A percentile compares a stretch with the other conserved stretches of the same genome.
phyloP scores from a whole-genome alignment of 2,329 filamentous ascomycete genomes.

The Calonectria leucothoes region DNA sequence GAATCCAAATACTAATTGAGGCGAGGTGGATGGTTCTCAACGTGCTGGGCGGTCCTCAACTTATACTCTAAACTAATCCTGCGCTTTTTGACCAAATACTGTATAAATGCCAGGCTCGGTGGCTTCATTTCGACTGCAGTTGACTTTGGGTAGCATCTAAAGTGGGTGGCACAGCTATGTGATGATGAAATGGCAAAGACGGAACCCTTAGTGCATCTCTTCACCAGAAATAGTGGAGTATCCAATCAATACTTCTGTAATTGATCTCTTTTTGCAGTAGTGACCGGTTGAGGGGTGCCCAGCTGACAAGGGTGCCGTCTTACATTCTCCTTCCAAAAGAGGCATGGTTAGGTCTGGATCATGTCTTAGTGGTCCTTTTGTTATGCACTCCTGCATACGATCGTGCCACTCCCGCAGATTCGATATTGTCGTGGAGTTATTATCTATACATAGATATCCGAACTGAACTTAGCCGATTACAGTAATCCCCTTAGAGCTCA shows the following conservation, averaged over 20 bases:
- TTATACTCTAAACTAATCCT: neutral
- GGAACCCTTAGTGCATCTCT: neutral
- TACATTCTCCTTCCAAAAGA: slow-evolving; percentile 9
- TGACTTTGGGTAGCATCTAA: slow-evolving; percentile 12
- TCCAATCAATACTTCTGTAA: neutral
- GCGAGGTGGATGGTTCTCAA: neutral
- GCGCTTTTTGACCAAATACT: neutral
- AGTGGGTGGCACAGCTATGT: neutral
- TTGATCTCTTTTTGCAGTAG: neutral
- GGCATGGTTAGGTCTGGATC: neutral
- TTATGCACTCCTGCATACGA: neutral
- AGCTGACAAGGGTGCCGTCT: neutral
- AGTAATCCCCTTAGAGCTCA: neutral
- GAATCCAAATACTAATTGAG: neutral
- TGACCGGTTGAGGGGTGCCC: neutral
- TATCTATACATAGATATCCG: neutral
- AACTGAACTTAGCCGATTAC: neutral
- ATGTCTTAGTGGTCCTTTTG: neutral
- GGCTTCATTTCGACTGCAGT: slow-evolving; percentile 9
- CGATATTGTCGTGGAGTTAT: neutral
- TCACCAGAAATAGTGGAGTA: neutral
- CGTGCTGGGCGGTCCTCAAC: neutral
- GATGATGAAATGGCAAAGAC: neutral
- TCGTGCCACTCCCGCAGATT: neutral
- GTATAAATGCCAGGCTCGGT: neutral